A percentile compares a stretch with the other conserved stretches of the same genome.
phyloP scores from a whole-genome alignment of 139 green algal genomes.

The Chlamydomonas schloesseri region DNA sequence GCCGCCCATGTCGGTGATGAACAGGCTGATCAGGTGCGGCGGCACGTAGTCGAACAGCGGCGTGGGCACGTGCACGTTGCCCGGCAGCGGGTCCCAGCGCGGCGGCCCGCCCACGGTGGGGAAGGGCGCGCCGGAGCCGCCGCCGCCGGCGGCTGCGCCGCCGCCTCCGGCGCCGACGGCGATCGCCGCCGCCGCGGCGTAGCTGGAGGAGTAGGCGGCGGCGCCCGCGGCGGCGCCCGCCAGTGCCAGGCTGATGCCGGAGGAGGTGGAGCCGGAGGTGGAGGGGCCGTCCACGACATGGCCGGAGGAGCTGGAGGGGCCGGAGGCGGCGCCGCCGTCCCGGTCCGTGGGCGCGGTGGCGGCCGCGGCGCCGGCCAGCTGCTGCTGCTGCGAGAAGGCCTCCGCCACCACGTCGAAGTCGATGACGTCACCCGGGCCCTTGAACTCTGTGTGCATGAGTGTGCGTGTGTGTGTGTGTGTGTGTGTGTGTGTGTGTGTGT shows the following conservation, averaged over 20 bases:
- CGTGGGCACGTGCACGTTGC: slow-evolving; percentile 86
- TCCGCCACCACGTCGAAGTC: slow-evolving; percentile 76
- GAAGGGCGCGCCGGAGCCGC: neutral
- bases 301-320: neutral
- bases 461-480: too few species aligned
- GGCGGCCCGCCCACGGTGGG: neutral
- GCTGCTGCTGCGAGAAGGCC: slow-evolving; percentile 47
- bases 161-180: neutral
- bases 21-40: slow-evolving; percentile 91
- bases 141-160: neutral
- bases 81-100: slow-evolving; percentile 17
- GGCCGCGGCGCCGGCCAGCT: neutral
- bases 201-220: neutral
- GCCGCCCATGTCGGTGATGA: slow-evolving; percentile 91
- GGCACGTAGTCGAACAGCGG: slow-evolving; percentile 96
- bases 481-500: too few species aligned
- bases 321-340: neutral
- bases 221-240: neutral
- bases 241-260: too few species aligned
- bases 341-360: neutral
- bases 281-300: too few species aligned
- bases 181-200: neutral
- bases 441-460: slow-evolving; percentile 74
- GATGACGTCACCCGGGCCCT: slow-evolving; percentile 70
- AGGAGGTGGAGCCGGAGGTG: neutral